Percentiles rank a stretch among this genome's conserved stretches.
Conservation (phyloP, 2,329 filamentous ascomycete genomes). For the Hypoxylon sp. region DNA sequence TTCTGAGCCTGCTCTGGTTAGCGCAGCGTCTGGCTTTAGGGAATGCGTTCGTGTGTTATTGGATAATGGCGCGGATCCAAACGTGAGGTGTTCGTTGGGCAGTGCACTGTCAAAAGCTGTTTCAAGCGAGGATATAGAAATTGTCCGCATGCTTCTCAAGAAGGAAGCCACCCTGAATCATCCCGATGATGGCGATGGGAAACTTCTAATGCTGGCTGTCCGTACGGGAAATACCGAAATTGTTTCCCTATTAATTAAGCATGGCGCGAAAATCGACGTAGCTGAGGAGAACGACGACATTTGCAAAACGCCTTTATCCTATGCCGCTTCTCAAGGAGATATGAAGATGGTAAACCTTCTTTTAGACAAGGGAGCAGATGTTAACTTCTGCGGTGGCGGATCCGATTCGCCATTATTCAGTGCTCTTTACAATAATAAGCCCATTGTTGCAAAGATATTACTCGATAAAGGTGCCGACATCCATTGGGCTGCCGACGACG, state of each 20-base stretch:
- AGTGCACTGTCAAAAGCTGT: constrained; percentile 25
- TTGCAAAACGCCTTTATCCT: constrained; percentile 21
- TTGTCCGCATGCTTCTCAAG: constrained; percentile 22
- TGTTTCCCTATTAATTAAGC: constrained; percentile 25
- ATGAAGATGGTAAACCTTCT: constrained; percentile 21
- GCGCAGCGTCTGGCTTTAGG: constrained; percentile 2
- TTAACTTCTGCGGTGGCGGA: constrained; percentile 17
- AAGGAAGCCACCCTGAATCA: constrained; percentile 13
- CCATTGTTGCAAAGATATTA: constrained; percentile 11
- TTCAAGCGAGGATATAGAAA: constrained; percentile 2
- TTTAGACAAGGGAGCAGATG: constrained; percentile 15
- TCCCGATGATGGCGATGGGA: neutral
- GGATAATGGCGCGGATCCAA: constrained; percentile 14
- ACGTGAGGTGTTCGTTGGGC: neutral
- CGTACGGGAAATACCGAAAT: constrained; percentile 24
- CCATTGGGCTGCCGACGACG: constrained; percentile 9
- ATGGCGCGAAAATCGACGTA: constrained; percentile 12
- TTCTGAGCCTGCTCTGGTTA: neutral
- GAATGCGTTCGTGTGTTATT: constrained; percentile 26
- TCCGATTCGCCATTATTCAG: constrained; percentile 16
- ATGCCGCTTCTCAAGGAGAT: neutral
- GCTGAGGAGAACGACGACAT: constrained; percentile 6
- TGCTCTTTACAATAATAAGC: neutral
- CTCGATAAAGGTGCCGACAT: constrained; percentile 11
- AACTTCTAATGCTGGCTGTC: constrained; percentile 23